phyloP scores from a whole-genome alignment of 208 protist genomes.

The Acanthamoeba lenticulata region DNA sequence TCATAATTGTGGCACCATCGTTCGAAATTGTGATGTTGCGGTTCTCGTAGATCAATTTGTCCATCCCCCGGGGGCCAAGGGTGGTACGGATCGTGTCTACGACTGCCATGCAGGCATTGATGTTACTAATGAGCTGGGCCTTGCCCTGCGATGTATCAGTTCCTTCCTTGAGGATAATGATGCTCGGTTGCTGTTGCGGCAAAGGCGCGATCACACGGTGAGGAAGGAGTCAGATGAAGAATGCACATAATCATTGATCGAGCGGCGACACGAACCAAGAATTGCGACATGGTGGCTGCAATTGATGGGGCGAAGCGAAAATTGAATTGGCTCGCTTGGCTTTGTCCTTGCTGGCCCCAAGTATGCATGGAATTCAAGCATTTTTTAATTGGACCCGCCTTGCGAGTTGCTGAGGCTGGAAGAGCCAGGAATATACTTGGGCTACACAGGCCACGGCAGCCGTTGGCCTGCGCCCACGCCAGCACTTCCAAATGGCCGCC shows the following conservation, averaged over 20 bases:
- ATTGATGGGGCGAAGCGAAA: background rate
- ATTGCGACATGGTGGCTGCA: background rate
- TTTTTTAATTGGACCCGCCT: too few relatives aligned
- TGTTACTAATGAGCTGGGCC: constrained; percentile 99
- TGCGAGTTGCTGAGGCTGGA: too few relatives aligned
- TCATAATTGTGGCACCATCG: constrained; percentile 99
- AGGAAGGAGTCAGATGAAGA: background rate
- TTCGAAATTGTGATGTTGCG: constrained; percentile 98
- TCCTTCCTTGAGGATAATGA: constrained; percentile 99
- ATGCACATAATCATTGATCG: background rate
- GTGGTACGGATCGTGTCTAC: constrained; percentile 94
- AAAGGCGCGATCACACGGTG: background rate
- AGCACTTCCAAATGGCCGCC: too few relatives aligned
- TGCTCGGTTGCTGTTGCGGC: constrained; percentile 78
- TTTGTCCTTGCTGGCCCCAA: too few relatives aligned
- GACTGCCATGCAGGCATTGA: constrained; percentile 98
- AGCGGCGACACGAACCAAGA: background rate
- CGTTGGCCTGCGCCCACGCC: too few relatives aligned
- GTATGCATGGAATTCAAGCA: too few relatives aligned
- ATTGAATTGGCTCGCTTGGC: too few relatives aligned
- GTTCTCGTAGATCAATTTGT: constrained; percentile 95
- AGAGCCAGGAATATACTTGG: too few relatives aligned
- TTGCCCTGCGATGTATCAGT: constrained; percentile 99
- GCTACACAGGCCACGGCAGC: too few relatives aligned
- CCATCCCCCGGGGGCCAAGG: constrained; percentile 99